phyloP scores from a whole-genome alignment of 1,139 yeast genomes.

The Debaryomyces fabryi region DNA sequence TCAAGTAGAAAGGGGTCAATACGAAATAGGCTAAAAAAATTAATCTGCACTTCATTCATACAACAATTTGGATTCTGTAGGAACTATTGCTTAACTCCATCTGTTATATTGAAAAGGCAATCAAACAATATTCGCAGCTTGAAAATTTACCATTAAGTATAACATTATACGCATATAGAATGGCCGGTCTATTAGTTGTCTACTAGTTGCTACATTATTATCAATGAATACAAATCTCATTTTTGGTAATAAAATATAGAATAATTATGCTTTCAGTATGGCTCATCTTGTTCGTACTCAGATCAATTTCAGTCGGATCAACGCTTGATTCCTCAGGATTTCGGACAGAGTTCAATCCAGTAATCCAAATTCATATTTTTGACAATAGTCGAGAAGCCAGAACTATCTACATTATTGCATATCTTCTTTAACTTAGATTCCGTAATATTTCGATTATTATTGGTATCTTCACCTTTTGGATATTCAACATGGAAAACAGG shows the following conservation, averaged over 20 bases:
- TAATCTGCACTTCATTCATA: too few species aligned
- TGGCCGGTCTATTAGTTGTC: too few species aligned
- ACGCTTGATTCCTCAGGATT: background rate
- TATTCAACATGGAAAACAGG: conserved; percentile 26
- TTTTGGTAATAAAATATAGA: too few species aligned
- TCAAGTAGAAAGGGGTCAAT: too few species aligned
- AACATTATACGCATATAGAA: too few species aligned
- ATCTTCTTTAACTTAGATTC: conserved; percentile 9
- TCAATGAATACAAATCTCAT: too few species aligned
- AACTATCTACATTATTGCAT: conserved; percentile 14
- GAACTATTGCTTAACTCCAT: background rate
- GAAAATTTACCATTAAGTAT: background rate
- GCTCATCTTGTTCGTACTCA: background rate
- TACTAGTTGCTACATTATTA: too few species aligned
- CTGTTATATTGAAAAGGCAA: background rate
- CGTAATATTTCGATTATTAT: conserved; percentile 13
- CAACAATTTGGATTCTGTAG: background rate
- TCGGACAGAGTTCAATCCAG: conserved; percentile 15
- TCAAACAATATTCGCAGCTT: background rate
- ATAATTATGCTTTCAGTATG: too few species aligned
- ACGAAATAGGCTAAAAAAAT: too few species aligned
- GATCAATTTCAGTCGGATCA: background rate
- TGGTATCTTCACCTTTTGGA: conserved; percentile 20
- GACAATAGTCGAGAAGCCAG: conserved; percentile 22
- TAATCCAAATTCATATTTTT: conserved; percentile 23